A percentile compares a stretch with the other conserved stretches of the same genome.
Conservation (phyloP, 2,329 filamentous ascomycete species). For the Stagonosporopsis tanaceti region DNA sequence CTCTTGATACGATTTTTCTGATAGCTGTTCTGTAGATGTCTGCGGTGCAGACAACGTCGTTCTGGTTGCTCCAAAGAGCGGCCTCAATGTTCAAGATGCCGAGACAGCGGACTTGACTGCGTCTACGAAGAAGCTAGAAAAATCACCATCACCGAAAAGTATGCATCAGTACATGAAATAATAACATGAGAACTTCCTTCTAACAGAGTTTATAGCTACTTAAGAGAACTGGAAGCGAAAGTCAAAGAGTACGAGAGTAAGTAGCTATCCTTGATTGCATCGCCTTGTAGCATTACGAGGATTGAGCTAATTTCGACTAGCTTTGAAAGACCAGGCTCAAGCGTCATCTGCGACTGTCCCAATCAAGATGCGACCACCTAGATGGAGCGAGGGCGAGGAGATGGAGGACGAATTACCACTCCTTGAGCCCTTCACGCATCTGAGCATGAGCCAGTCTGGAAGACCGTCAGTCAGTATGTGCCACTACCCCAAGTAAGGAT, state of each 20-base stretch:
- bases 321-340: too few species aligned
- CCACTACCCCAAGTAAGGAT: too few species aligned
- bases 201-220: too few species aligned
- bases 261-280: too few species aligned
- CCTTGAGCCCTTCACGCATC: constrained; percentile 10
- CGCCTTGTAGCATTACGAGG: too few species aligned
- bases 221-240: too few species aligned
- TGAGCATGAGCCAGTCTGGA: constrained; percentile 5
- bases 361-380: too few species aligned
- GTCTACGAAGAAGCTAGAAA: constrained; percentile 7
- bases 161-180: neutral
- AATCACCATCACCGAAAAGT: constrained; percentile 7
- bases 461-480: constrained; percentile 8
- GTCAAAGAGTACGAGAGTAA: too few species aligned
- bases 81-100: constrained; percentile 9
- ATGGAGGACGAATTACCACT: constrained; percentile 10
- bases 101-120: constrained; percentile 10
- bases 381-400: neutral
- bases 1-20: too few species aligned
- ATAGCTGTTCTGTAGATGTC: neutral
- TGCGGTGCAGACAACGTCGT: constrained; percentile 7
- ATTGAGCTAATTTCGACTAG: too few species aligned
- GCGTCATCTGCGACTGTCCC: too few species aligned
- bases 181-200: too few species aligned
- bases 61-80: constrained; percentile 11